A percentile compares a stretch with the other conserved stretches of the same genome.
These are phyloP conservation scores for Nakaseomyces sp. DNA, from an alignment of 1,139 yeast genomes.

Conservation along the genomic window DNA sequence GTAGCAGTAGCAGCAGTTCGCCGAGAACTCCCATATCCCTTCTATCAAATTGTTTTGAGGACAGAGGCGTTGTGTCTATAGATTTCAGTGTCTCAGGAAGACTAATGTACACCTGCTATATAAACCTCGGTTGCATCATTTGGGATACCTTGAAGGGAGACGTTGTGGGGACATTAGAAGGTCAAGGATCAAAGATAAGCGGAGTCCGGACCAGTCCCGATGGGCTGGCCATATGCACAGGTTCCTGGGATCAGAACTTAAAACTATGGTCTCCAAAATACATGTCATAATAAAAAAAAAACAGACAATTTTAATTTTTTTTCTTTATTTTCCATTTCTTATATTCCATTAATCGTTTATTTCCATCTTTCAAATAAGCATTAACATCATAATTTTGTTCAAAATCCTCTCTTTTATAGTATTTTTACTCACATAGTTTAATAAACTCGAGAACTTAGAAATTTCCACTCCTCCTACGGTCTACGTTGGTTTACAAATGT, in stretches of 20 bases:
- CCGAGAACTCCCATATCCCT: slow-evolving; percentile 17
- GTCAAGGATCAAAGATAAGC: slow-evolving; percentile 54
- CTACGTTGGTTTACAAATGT: background rate
- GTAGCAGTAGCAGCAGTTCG: slow-evolving; percentile 6
- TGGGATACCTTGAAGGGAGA: slow-evolving; percentile 72
- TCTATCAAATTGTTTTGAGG: slow-evolving; percentile 36
- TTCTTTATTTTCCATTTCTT: background rate
- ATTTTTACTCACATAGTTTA: too few species aligned
- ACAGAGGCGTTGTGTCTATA: slow-evolving; percentile 58
- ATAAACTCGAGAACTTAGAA: too few species aligned
- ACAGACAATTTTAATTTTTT: too few species aligned
- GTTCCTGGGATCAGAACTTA: slow-evolving; percentile 63
- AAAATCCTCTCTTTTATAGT: too few species aligned
- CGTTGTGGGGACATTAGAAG: slow-evolving; percentile 52
- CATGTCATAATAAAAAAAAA: background rate
- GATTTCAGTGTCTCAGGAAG: slow-evolving; percentile 75
- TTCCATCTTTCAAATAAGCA: too few species aligned
- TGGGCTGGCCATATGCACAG: slow-evolving; percentile 65
- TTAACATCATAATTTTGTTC: too few species aligned
- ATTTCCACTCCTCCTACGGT: too few species aligned
- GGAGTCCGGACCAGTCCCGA: slow-evolving; percentile 63
- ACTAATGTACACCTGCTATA: slow-evolving; percentile 63
- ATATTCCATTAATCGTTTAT: background rate
- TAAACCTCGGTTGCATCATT: slow-evolving; percentile 63
- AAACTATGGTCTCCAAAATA: slow-evolving; percentile 51